phyloP scores from a whole-genome alignment of 805 yeast genomes.

The Torulaspora delbrueckii region DNA sequence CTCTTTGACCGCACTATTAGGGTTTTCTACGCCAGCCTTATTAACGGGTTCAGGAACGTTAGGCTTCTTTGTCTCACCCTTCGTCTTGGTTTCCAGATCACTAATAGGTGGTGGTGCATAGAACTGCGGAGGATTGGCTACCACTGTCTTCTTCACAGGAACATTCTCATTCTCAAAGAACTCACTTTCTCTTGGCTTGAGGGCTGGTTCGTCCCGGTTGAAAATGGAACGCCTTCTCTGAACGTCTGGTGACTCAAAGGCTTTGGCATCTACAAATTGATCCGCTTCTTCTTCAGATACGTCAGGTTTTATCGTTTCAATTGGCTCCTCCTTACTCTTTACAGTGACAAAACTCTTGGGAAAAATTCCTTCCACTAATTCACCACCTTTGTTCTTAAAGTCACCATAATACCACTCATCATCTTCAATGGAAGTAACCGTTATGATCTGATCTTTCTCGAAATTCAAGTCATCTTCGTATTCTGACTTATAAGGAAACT shows the following conservation, averaged over 20 bases:
- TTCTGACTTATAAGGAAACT: slow-evolving; percentile 62
- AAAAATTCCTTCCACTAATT: slow-evolving; percentile 63
- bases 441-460: slow-evolving; percentile 58
- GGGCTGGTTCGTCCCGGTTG: slow-evolving; percentile 40
- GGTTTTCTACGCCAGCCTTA: slow-evolving; percentile 13
- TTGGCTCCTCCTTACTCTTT: background rate
- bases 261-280: slow-evolving; percentile 14
- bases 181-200: slow-evolving; percentile 48
- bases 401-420: slow-evolving; percentile 88
- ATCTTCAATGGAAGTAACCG: slow-evolving; percentile 77
- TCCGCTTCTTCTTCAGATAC: slow-evolving; percentile 4
- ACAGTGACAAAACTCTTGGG: slow-evolving; percentile 76
- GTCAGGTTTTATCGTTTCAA: background rate
- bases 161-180: slow-evolving; percentile 11
- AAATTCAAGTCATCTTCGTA: slow-evolving; percentile 83
- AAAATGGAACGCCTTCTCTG: slow-evolving; percentile 48
- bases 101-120: slow-evolving; percentile 43
- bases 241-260: slow-evolving; percentile 31
- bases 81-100: background rate
- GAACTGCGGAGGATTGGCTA: slow-evolving; percentile 53
- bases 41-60: slow-evolving; percentile 23
- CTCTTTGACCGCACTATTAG: slow-evolving; percentile 21
- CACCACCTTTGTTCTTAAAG: slow-evolving; percentile 43
- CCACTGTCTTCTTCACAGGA: slow-evolving; percentile 52
- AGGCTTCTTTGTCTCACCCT: slow-evolving; percentile 9